Evolutionary conservation across 1,139 yeast genomes (phyloP).

Genomic region (Yamadazyma sp.): DNA sequence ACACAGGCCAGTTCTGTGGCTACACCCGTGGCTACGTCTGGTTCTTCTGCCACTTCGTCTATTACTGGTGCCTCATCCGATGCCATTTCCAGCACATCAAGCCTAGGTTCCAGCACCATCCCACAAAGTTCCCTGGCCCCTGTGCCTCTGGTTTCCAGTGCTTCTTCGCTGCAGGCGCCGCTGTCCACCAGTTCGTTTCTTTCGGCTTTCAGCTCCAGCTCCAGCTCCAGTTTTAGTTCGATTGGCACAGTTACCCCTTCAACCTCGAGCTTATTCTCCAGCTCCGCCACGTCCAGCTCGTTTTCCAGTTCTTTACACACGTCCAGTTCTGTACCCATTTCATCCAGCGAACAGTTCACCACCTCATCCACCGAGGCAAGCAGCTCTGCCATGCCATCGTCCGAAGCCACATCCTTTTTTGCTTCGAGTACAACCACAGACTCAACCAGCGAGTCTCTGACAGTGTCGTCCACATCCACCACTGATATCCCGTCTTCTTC

Average conservation of each 20-base stretch:
- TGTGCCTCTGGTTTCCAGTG: neutral
- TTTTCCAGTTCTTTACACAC: constrained; percentile 2
- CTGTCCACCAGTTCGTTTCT: neutral
- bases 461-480: constrained; percentile 1
- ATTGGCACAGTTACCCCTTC: constrained; percentile 4
- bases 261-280: neutral
- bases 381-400: constrained; percentile 1
- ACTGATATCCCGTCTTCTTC: constrained; percentile 4
- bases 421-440: constrained; percentile 6
- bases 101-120: neutral
- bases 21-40: no score
- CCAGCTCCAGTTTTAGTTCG: constrained; percentile 7
- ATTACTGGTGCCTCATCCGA: no score
- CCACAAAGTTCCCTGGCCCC: neutral
- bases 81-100: neutral
- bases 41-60: no score
- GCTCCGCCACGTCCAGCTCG: constrained; percentile 4
- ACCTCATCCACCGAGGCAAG: constrained; percentile 2
- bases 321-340: no score
- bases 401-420: neutral
- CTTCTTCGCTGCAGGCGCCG: neutral
- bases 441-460: no score
- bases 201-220: neutral
- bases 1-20: no score
- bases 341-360: constrained; percentile 2